Conservation (phyloP, 2,329 filamentous ascomycete species). For the Neophaeococcomyces mojaviensis region DNA sequence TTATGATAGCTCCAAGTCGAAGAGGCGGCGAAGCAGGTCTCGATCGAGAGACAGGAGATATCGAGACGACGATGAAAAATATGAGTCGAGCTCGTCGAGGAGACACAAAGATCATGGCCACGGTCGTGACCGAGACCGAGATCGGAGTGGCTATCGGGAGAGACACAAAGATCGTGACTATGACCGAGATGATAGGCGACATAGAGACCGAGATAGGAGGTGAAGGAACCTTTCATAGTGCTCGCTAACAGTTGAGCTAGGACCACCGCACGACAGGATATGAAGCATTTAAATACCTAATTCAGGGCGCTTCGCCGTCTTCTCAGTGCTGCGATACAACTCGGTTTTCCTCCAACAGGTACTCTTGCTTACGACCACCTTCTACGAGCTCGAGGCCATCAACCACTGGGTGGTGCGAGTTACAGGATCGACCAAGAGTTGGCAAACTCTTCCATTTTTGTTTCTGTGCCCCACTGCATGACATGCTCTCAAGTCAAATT, state of each 20-base stretch:
- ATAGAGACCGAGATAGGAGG: slow-evolving; percentile 22
- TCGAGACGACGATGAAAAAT: slow-evolving; percentile 28
- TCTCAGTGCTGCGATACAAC: no score
- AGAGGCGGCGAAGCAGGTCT: slow-evolving; percentile 26
- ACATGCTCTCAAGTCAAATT: no score
- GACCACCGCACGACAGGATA: background rate
- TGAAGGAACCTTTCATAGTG: background rate
- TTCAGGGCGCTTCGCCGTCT: no score
- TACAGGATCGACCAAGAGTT: no score
- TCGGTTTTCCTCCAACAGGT: no score
- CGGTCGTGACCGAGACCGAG: slow-evolving; percentile 27
- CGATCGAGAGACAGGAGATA: slow-evolving; percentile 31
- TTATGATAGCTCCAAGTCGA: slow-evolving; percentile 20
- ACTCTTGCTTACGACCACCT: no score
- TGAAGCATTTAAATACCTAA: no score
- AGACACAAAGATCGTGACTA: slow-evolving; percentile 22
- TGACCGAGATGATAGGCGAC: slow-evolving; percentile 15
- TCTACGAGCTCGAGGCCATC: no score
- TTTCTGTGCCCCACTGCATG: no score
- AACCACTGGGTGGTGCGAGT: no score
- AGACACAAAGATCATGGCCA: slow-evolving; percentile 21
- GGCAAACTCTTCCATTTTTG: no score
- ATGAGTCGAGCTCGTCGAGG: slow-evolving; percentile 25
- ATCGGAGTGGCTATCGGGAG: slow-evolving; percentile 25
- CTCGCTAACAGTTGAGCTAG: background rate